Conservation (phyloP, 2,329 filamentous ascomycete genomes). For the Biscogniauxia mediterranea region DNA sequence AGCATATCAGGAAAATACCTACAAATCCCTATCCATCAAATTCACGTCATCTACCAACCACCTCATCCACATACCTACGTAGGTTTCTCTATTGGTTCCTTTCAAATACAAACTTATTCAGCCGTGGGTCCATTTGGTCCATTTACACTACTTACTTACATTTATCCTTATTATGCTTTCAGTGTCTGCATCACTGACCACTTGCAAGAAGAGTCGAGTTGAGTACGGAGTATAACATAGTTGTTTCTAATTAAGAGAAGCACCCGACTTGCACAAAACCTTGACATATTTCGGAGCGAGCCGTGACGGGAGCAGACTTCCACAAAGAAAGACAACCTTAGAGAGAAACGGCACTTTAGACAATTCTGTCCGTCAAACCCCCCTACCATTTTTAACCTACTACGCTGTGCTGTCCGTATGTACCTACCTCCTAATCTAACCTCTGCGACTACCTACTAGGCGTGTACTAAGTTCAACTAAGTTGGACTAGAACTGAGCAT, state of each 20-base stretch:
- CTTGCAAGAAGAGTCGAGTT: constrained; percentile 3
- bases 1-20: constrained; percentile 21
- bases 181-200: background rate
- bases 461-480: background rate
- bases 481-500: background rate
- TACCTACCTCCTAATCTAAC: constrained; percentile 9
- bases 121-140: too few species aligned
- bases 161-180: background rate
- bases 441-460: too few species aligned
- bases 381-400: constrained; percentile 10
- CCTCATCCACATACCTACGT: background rate
- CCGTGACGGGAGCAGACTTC: constrained; percentile 21
- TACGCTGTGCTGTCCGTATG: too few species aligned
- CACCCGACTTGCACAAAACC: background rate
- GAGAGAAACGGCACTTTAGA: constrained; percentile 15
- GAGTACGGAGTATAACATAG: constrained; percentile 2
- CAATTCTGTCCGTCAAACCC: constrained; percentile 1
- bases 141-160: too few species aligned
- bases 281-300: constrained; percentile 15
- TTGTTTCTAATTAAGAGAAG: constrained; percentile 6
- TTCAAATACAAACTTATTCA: background rate
- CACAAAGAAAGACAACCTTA: constrained; percentile 5
- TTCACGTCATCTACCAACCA: constrained; percentile 1
- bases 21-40: constrained; percentile 11
- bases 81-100: background rate